Evolutionary conservation across 2,329 filamentous ascomycete species (phyloP), one percentile per base, ranked within the genome.

Genomic region (Hypoxylon sp.): DNA sequence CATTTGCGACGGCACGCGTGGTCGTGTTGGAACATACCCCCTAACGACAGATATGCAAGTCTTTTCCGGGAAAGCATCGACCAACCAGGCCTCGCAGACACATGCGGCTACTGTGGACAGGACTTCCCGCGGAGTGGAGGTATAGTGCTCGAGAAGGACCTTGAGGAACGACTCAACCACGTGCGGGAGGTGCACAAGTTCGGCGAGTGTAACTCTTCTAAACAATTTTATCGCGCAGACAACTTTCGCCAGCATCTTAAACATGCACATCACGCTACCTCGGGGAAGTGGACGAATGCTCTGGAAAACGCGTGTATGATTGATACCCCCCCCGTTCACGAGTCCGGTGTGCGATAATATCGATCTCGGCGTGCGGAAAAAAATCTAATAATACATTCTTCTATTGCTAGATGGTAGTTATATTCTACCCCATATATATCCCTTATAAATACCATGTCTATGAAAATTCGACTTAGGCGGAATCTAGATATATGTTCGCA

Each of bases 221-320:
- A 60, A 49, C 29, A 46, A 20, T 60, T 59, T 26, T 60, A 47
- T 29, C 51, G 58, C 12, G 55, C 55, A n/a, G 58, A 60, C 25
- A 55, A 59, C 23, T 60, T 60, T n/a, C 55, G 58, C 8, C 55
- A 60, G 7, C 58, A 60, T 45, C 38, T 60, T n/a, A 60, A 60
- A 34, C 58, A 60, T 12, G 51, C 44, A 2, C 58, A 60, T 17
- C 37, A 26, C 13, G 45, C 47, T 17, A 44, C 29, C 21, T 20
- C 30, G 7, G 58, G 58, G 3, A 55, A 32, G 8, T 60, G 58
- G 58, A 47, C 30, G 9, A 51, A 44, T n/a, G 35, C 36, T 21
- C 25, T 60, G 2, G 58, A 59, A 42, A 51, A 23, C 13, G 27
- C 17, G 7, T 58, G 55, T 25, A 57, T 57, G 53, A 13, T 32